Evolutionary conservation across 2,329 filamentous ascomycete genomes (phyloP), one percentile per base, ranked within the genome.

Genomic region (Plectosphaerella sp.): DNA sequence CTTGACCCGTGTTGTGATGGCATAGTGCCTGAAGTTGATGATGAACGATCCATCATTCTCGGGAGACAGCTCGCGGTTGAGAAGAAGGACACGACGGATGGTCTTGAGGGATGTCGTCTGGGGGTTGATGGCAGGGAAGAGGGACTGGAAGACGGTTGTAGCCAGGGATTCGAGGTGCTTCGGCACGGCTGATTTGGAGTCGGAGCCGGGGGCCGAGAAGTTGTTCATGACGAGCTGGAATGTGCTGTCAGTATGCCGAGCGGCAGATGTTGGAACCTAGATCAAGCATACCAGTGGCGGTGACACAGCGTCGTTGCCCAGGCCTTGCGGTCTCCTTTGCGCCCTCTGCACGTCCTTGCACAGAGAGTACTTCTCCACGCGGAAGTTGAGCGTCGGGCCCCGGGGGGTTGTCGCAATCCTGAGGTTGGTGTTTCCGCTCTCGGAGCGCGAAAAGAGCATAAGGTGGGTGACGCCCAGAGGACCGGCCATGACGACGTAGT

Each of bases 401-500:
- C 91, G 82, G 8, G 94, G 94, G 9, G 92, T 90, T 52, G 95
- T 81, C 16, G 91, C 89, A 47, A 99, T 78, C 58, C 94, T 85
- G 67, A 99, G 72, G 65, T 97, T 97, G 22, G 91, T 95, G 71
- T 97, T 97, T 56, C 94, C 94, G 15, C 84, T 86, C 57, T 88
- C 84, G 20, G 91, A 96, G 59, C 91, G 84, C 16, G 92, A 97
- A 72, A 99, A 97, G 46, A 99, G 83, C 63, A 99, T 78, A 50
- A 99, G 77, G 71, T 99, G 94, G 14, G 90, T 90, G 50, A 99
- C 91, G 43, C 94, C 93, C 41, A 99, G 78, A 6, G 94, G 92
- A 3, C 94, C 94, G 54, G 90, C 89, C 94, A 99, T 99, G 57
- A 90, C 88, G 35, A 91, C 87, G 70, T 96, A 99, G 73, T 99